Evolutionary conservation across 2,329 filamentous ascomycete species (phyloP).

Genomic region (Westerdykella aurantiaca): DNA sequence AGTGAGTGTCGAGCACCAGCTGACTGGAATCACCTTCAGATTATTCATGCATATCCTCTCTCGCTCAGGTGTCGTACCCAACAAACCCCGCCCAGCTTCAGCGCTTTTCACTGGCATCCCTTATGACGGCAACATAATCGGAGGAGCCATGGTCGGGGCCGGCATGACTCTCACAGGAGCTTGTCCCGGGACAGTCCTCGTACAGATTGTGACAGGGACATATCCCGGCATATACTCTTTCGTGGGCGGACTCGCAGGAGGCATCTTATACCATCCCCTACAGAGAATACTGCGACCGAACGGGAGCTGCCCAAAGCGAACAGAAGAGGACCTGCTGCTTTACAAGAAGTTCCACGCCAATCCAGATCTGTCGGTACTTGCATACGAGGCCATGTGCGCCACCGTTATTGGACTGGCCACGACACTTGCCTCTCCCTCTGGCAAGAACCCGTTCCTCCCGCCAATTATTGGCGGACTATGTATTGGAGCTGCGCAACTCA

Average conservation of each 20-base stretch:
- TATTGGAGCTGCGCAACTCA: slow-evolving; percentile 54
- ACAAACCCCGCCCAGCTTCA: too few relatives aligned
- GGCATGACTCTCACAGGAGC: too few relatives aligned
- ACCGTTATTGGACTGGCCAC: slow-evolving; percentile 39
- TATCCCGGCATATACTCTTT: slow-evolving; percentile 39
- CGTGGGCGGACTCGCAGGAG: slow-evolving; percentile 52
- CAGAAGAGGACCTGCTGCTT: too few relatives aligned
- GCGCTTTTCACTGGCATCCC: too few relatives aligned
- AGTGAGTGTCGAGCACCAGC: too few relatives aligned
- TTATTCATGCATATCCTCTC: too few relatives aligned
- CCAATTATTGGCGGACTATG: slow-evolving; percentile 53
- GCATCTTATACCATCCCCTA: slow-evolving; percentile 34
- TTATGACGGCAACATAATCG: too few relatives aligned
- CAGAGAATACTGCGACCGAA: not conserved
- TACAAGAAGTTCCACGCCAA: slow-evolving; percentile 31
- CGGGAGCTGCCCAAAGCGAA: not conserved
- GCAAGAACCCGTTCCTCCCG: slow-evolving; percentile 30
- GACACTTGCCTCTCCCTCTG: slow-evolving; percentile 15
- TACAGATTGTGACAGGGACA: too few relatives aligned
- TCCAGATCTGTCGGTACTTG: slow-evolving; percentile 34
- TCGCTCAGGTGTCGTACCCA: too few relatives aligned
- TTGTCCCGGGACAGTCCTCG: too few relatives aligned
- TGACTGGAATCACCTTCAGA: too few relatives aligned
- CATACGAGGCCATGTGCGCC: slow-evolving; percentile 42
- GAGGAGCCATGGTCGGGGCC: too few relatives aligned